A percentile compares a stretch with the other conserved stretches of the same genome.
Conservation (phyloP, 495 filamentous ascomycete genomes). For the Jackrogersella minutella region DNA sequence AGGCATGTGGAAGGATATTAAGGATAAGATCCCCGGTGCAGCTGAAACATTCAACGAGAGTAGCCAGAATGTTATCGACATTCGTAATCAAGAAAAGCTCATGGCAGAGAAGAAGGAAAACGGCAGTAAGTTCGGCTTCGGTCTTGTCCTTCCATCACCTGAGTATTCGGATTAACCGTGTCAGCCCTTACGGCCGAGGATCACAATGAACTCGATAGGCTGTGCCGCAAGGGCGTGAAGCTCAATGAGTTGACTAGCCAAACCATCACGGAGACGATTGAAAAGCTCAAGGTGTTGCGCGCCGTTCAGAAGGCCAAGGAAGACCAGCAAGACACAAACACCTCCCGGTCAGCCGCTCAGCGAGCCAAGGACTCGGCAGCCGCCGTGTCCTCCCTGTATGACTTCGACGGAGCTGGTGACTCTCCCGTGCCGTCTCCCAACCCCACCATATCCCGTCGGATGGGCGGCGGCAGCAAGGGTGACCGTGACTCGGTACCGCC, state of each 20-base stretch:
- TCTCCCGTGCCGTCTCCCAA: constrained; percentile 73
- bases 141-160: neutral
- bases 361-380: constrained; percentile 40
- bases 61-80: constrained; percentile 48
- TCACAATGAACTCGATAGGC: constrained; percentile 50
- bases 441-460: constrained; percentile 51
- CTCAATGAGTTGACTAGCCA: constrained; percentile 48
- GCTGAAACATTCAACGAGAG: constrained; percentile 53
- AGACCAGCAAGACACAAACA: constrained; percentile 63
- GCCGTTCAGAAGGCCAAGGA: constrained; percentile 65
- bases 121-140: constrained; percentile 29
- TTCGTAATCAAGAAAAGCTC: constrained; percentile 54
- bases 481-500: constrained; percentile 59
- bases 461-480: constrained; percentile 44
- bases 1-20: constrained; percentile 55
- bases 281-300: constrained; percentile 55
- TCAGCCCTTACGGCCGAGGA: constrained; percentile 37
- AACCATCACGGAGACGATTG: constrained; percentile 50
- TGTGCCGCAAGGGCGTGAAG: constrained; percentile 54
- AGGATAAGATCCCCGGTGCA: constrained; percentile 51
- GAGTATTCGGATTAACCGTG: constrained; percentile 1
- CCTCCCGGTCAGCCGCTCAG: constrained; percentile 41
- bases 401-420: constrained; percentile 74
- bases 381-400: constrained; percentile 61
- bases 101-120: constrained; percentile 52